Conservation (phyloP, 129 eudicot species). For the Escallonia rubra region DNA sequence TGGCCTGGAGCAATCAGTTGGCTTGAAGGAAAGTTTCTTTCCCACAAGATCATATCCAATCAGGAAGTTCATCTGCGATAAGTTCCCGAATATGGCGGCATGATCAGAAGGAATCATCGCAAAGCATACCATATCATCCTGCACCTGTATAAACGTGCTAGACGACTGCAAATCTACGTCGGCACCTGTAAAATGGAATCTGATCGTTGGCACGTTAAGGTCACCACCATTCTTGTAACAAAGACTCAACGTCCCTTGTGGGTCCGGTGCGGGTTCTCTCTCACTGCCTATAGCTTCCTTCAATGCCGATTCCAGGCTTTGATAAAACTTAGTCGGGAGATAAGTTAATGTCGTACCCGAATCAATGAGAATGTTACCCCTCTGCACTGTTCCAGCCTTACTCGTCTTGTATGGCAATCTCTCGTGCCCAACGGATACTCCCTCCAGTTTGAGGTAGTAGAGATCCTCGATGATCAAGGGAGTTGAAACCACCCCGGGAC, state of each 20-base stretch:
- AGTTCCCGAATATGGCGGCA: not conserved
- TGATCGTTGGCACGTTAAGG: not conserved
- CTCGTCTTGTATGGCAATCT: not conserved
- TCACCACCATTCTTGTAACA: not conserved
- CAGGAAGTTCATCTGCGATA: not conserved
- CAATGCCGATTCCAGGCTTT: not conserved
- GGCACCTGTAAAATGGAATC: not conserved
- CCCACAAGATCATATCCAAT: not conserved
- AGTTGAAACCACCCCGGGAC: conserved; percentile 4
- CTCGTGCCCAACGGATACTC: not conserved
- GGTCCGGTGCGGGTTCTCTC: not conserved
- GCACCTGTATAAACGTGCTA: not conserved
- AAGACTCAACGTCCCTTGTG: not conserved
- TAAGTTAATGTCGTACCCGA: not conserved
- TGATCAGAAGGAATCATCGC: not conserved
- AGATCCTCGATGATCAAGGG: not conserved
- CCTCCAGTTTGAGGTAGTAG: not conserved
- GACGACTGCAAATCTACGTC: not conserved
- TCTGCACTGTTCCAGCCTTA: not conserved
- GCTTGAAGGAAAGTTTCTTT: not conserved
- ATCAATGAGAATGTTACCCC: not conserved
- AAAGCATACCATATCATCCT: not conserved
- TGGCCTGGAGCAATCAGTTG: not conserved
- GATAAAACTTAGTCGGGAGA: not conserved
- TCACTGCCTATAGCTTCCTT: too few relatives aligned